Percentiles rank a stretch among this genome's conserved stretches.
phyloP scores from a whole-genome alignment of 2,329 filamentous ascomycete species.

The Microthyrium microscopicum region DNA sequence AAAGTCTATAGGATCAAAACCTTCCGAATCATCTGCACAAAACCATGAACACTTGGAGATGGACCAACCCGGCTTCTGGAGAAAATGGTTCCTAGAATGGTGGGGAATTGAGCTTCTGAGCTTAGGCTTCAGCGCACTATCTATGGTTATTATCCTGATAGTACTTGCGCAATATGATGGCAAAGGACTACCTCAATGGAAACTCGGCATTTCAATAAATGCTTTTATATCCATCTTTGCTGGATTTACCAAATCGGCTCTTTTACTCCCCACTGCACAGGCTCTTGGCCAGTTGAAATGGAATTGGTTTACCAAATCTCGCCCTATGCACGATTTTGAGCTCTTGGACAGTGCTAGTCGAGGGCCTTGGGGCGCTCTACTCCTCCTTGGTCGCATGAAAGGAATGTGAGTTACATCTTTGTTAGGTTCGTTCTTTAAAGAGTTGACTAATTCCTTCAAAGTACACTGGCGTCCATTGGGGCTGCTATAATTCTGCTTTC shows the following conservation, averaged over 20 bases:
- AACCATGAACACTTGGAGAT: too few relatives aligned
- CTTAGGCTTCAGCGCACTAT: slow-evolving; percentile 15
- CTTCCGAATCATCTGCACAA: too few relatives aligned
- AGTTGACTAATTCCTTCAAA: slow-evolving; percentile 3
- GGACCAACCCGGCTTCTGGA: too few relatives aligned
- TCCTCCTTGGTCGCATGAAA: slow-evolving; percentile 1
- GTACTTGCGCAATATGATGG: slow-evolving; percentile 17
- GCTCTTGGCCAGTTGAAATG: slow-evolving; percentile 20
- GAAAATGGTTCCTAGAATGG: slow-evolving; percentile 9
- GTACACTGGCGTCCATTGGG: slow-evolving; percentile 12
- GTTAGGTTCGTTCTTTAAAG: background rate
- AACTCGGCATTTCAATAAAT: slow-evolving; percentile 18
- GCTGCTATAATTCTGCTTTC: slow-evolving; percentile 12
- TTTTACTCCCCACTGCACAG: slow-evolving; percentile 17
- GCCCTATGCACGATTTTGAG: slow-evolving; percentile 3
- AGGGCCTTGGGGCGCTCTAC: slow-evolving; percentile 4
- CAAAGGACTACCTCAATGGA: slow-evolving; percentile 17
- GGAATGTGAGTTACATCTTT: slow-evolving; percentile 3
- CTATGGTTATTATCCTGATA: slow-evolving; percentile 18
- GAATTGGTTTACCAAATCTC: slow-evolving; percentile 13
- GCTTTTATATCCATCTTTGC: slow-evolving; percentile 17
- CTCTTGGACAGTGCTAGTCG: slow-evolving; percentile 4
- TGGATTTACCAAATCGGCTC: slow-evolving; percentile 16
- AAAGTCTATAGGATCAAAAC: too few relatives aligned
- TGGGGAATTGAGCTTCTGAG: slow-evolving; percentile 17